Evolutionary conservation across 2,329 filamentous ascomycete genomes (phyloP).

Genomic region (Colletotrichum filicis): DNA sequence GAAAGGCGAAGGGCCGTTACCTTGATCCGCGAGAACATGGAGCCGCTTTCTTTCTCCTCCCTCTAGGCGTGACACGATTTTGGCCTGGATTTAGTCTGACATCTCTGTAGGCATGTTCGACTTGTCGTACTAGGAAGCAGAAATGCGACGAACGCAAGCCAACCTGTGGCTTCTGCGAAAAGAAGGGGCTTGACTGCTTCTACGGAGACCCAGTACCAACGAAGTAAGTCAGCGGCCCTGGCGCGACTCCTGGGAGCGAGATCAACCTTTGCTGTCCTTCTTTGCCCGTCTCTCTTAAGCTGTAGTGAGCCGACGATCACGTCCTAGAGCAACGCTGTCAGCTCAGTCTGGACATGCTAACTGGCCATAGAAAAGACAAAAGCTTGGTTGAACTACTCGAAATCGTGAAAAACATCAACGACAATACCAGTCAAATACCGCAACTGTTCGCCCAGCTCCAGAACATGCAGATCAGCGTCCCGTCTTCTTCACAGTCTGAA

Average conservation of each 20-base stretch:
- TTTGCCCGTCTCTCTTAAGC: background rate
- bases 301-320: conserved; percentile 10
- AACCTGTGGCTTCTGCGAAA: conserved; percentile 67
- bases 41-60: no score
- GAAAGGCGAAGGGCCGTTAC: background rate
- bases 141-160: conserved; percentile 73
- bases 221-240: conserved; percentile 59
- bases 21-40: background rate
- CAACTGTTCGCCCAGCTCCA: conserved; percentile 1
- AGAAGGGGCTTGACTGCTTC: conserved; percentile 52
- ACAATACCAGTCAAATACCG: conserved; percentile 42
- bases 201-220: conserved; percentile 71
- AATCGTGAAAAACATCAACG: conserved; percentile 64
- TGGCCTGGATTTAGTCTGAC: background rate
- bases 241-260: background rate
- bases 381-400: conserved; percentile 71
- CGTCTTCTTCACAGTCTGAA: background rate
- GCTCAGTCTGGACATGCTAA: background rate
- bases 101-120: conserved; percentile 62
- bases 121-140: conserved; percentile 69
- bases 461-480: background rate
- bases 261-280: background rate
- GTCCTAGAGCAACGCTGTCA: conserved; percentile 11
- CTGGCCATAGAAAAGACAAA: conserved; percentile 65
- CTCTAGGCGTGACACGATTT: background rate